Base-by-base conservation (phyloP, 805 yeast species). In the Saccharomycopsis fibuligera region DNA sequence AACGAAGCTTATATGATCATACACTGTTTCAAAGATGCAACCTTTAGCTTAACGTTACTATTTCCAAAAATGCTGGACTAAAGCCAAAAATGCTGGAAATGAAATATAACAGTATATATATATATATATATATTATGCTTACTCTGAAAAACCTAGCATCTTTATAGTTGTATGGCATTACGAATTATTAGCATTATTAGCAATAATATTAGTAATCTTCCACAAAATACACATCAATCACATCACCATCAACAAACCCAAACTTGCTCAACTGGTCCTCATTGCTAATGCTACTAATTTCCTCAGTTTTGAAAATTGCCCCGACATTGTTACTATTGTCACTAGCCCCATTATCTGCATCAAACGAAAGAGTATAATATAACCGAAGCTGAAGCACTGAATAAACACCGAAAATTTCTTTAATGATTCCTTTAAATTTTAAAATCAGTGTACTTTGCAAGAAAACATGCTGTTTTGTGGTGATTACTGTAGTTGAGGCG, bases 361-460 rank as follows among this genome's bases (percentile, higher is more conserved):
- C 41, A 25, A 50, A 50, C n/a, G 6, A 10, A 9, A 50, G 21
- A 5, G 53, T 50, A 24, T n/a, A 50, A 30, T 14, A 46, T 10
- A 42, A 9, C 3, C 25, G 16, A 19, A 50, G n/a, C 1, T 50
- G 30, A 8, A 47, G 14, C 14, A 43, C 35, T 12, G 50, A 46
- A 5, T n/a, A n/a, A 14, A 36, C n/a, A 12, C 38, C 8, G 21
- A 46, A 41, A 3, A 50, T 5, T 14, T 27, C 19, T n/a, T 47
- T 50, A 12, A 47, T 12, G 4, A 23, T 27, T 30, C 53, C 53
- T 33, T 48, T 48, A 16, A 51, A 24, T 19, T 44, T 33, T 4
- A 50, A 27, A 6, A 50, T 23, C 9, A 45, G 42, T 8, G 16
- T 37, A 16, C 30, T 23, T 10, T 44, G 14, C 16, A 41, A 47